Evolutionary conservation across 139 green algal species (phyloP), one percentile per base, ranked within the genome.

Genomic region (Volvox reticuliferus): DNA sequence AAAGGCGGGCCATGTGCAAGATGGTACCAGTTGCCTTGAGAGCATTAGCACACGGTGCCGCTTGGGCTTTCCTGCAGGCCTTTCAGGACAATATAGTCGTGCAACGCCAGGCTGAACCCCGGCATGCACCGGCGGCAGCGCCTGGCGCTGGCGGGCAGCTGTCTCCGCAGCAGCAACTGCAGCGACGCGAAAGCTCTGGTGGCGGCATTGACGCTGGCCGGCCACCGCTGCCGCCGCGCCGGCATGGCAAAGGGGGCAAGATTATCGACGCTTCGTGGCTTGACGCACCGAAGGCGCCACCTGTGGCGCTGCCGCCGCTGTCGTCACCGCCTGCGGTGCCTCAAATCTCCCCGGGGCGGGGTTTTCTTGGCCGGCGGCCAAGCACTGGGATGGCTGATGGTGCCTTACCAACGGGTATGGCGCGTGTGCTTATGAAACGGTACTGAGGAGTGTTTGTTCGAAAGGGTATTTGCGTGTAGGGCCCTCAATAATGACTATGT

Each of bases 241-340:
- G 86, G 24, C 67, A 81, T 12, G 61, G 84, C 62, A 93, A 93
- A 86, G 69, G 12, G 2, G 65, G 86, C 50, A 79, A 86, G 20
- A 61, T 94, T 30, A 77, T 94, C 24, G 92, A 94, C 69, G 92
- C 92, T 2, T 89, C 91, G 12, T 94, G 92, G 92, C 89, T 94
- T 36, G 92, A 92, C 35, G 75, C 50, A 61, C 73, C 75, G 24
- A 84, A 90, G 55, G 67, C 86, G 22, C 37, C 33, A 55, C 77
- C 30, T 32, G 32, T 20, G 62, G 62, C 37, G 84, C 84, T 36
- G 67, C 84, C 28, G 36, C 63, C 28, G 79, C 79, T 63, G 5
- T 71, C 50, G 44, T n/a, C 79, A 12, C 78, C 36, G 78, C 78
- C 78, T 37, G 78, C 37, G 36, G 36, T 67, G 36, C 78, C 36